Evolutionary conservation across 2,329 filamentous ascomycete genomes (phyloP), one percentile per base, ranked within the genome.

Genomic region (Xylaria sp.): DNA sequence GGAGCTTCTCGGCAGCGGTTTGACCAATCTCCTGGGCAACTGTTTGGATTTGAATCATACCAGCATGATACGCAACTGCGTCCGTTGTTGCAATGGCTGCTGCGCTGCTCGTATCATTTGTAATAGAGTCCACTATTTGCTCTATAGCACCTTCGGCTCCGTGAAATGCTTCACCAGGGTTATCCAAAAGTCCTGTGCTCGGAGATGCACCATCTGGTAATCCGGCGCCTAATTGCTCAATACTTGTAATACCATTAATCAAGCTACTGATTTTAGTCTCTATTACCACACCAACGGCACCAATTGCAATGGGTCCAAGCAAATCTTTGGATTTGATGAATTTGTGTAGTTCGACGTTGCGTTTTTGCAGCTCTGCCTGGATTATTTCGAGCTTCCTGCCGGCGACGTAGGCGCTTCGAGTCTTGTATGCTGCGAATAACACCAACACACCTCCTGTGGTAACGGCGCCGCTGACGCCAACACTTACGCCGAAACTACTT

Each of bases 301-400:
- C 59, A n/a, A 58, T 28, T 10, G 64, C 54, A n/a, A 41, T n/a
- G 15, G 59, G 43, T 1, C 52, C 54, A 6, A 63, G 25, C 23
- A 62, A 41, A 36, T 63, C 54, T 18, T 59, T 54, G 5, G 46
- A 31, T 20, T 58, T 66, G n/a, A 41, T 57, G 31, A 62, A 57
- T n/a, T 62, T 51, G 52, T 62, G 56, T 33, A 66, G 33, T 15
- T 49, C 48, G 10, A 66, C 39, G n/a, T 39, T 61, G 18, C 63
- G 63, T 25, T 41, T 54, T 9, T 15, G 39, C 6, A 62, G 57
- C 58, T 66, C 51, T 12, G 15, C 58, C 20, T 51, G n/a, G 31
- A 62, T 66, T 31, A 66, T 31, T 15, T 61, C 12, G 3, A 66
- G 41, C 12, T 66, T 66, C 31, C 20, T 51, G 10, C 13, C 13